These are phyloP conservation scores for Exophiala lecanii-corni DNA, from an alignment of 2,329 filamentous ascomycete genomes.

Conservation along the genomic window DNA sequence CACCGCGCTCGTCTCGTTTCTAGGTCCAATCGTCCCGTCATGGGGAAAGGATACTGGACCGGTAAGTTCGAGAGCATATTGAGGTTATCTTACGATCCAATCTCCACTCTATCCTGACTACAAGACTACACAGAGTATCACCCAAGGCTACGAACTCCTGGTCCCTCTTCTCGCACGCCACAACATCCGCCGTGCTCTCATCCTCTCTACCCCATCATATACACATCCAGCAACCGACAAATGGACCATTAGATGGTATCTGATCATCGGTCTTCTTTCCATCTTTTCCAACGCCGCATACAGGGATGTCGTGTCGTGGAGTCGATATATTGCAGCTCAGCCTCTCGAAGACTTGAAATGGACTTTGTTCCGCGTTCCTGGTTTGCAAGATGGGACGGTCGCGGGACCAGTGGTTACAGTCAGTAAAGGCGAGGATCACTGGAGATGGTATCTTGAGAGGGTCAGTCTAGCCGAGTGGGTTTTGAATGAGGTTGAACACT, in stretches of 20 bases:
- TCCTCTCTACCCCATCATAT: slow-evolving; percentile 15
- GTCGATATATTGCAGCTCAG: slow-evolving; percentile 6
- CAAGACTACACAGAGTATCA: slow-evolving; percentile 2
- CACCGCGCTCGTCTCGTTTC: slow-evolving; percentile 13
- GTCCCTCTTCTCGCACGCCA: slow-evolving; percentile 9
- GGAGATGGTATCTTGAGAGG: slow-evolving; percentile 10
- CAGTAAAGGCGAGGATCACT: slow-evolving; percentile 2
- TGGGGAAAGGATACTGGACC: no score
- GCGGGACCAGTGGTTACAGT: slow-evolving; percentile 7
- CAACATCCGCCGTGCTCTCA: slow-evolving; percentile 4
- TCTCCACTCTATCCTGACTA: no score
- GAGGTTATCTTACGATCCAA: no score
- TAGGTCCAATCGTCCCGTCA: slow-evolving; percentile 17
- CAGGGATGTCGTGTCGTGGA: slow-evolving; percentile 6
- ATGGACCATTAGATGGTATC: slow-evolving; percentile 8
- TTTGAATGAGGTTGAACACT: slow-evolving; percentile 22
- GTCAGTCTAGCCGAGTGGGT: slow-evolving; percentile 14
- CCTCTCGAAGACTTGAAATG: background rate
- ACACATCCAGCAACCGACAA: background rate
- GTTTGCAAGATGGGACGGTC: slow-evolving; percentile 10
- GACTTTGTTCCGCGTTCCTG: slow-evolving; percentile 10
- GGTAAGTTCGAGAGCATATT: background rate
- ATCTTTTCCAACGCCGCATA: slow-evolving; percentile 1
- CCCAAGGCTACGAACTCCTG: slow-evolving; percentile 8
- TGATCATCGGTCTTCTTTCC: background rate